These are phyloP conservation scores for Sinapis alba DNA, from an alignment of 441 rosid genomes.

Conservation along the genomic window DNA sequence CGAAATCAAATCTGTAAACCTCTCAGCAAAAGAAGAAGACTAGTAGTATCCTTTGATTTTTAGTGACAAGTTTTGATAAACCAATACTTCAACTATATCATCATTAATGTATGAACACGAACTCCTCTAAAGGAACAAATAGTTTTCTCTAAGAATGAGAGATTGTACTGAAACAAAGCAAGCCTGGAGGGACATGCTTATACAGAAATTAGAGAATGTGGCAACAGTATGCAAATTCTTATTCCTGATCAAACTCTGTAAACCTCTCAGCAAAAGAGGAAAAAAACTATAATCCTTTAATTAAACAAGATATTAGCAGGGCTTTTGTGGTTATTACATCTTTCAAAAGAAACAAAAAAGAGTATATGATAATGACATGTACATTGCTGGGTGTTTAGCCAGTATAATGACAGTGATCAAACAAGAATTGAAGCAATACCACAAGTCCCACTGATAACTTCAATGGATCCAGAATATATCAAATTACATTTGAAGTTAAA, in stretches of 20 bases:
- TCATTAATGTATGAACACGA: background rate
- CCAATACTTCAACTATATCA: background rate
- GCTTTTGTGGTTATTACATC: background rate
- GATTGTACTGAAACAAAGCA: background rate
- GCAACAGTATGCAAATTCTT: background rate
- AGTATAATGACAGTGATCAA: background rate
- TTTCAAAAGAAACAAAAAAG: background rate
- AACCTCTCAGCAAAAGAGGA: background rate
- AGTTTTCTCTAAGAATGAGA: background rate
- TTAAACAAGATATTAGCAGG: background rate
- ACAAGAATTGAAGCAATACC: background rate
- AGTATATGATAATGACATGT: background rate
- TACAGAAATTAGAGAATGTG: background rate
- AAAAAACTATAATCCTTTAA: background rate
- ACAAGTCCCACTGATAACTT: background rate
- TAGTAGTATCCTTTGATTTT: background rate
- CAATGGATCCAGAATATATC: background rate
- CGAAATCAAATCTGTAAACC: background rate
- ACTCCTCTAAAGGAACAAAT: background rate
- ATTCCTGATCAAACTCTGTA: background rate
- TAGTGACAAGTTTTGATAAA: background rate
- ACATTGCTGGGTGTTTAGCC: slow-evolving; percentile 8
- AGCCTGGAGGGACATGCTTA: background rate
- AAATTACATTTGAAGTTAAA: background rate
- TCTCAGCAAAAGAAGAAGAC: background rate